Conservation (phyloP, 148 eudicot species). For the Cornus florida region DNA sequence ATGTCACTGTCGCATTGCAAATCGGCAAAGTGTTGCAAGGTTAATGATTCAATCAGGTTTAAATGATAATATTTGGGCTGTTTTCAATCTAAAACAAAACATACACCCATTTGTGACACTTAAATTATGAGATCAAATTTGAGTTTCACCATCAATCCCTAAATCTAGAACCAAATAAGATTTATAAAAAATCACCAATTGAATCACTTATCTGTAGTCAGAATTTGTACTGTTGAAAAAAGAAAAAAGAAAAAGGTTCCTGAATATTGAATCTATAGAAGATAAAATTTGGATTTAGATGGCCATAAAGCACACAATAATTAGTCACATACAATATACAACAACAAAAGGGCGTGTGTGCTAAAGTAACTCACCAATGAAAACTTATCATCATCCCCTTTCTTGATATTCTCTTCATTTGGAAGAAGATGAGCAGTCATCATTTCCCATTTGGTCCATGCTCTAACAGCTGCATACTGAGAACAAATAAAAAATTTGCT, state of each 20-base stretch:
- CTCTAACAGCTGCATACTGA: slow-evolving; percentile 86
- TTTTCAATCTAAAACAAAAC: neutral
- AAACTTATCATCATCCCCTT: slow-evolving; percentile 82
- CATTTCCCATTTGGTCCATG: slow-evolving; percentile 99
- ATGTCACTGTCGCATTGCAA: neutral
- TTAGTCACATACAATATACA: neutral
- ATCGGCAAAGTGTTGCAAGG: neutral
- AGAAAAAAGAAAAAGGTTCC: neutral
- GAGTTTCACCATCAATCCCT: no score
- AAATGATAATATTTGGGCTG: neutral
- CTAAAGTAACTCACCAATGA: slow-evolving; percentile 63
- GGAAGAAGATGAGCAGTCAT: slow-evolving; percentile 86
- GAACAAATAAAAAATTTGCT: neutral
- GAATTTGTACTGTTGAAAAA: no score
- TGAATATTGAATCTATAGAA: neutral
- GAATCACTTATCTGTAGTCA: no score
- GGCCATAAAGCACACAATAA: neutral
- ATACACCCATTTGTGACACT: neutral
- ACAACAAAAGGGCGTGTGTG: neutral
- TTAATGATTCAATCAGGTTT: neutral
- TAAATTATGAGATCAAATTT: no score
- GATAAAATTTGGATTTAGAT: neutral
- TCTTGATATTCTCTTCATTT: no score
- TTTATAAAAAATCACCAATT: no score
- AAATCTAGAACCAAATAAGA: no score